A percentile compares a stretch with the other conserved stretches of the same genome.
These are phyloP conservation scores for Penicillium rolfsii DNA, from an alignment of 2,329 filamentous ascomycete genomes.

Conservation along the genomic window DNA sequence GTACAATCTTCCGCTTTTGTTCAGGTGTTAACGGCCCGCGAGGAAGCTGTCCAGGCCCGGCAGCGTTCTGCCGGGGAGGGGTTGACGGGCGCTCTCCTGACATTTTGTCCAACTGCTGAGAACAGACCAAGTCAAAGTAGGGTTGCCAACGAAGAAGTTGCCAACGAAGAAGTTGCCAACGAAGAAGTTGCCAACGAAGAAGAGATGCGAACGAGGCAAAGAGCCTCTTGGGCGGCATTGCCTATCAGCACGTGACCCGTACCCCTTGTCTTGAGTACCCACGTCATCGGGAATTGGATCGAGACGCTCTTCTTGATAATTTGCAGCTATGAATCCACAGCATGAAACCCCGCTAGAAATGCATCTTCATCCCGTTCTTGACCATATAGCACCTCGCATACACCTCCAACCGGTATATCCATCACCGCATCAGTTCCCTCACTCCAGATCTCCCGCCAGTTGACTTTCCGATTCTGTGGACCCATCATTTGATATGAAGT, in stretches of 20 bases:
- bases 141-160: not conserved
- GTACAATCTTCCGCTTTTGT: conserved; percentile 61
- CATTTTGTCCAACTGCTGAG: conserved; percentile 15
- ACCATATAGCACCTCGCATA: conserved; percentile 92
- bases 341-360: not conserved
- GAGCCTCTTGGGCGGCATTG: not conserved
- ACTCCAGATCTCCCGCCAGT: conserved; percentile 86
- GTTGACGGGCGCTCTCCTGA: conserved; percentile 21
- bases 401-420: conserved; percentile 92
- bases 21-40: conserved; percentile 61
- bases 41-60: conserved; percentile 46
- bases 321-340: conserved; percentile 15
- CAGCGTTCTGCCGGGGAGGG: conserved; percentile 43
- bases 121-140: not conserved
- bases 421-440: conserved; percentile 94
- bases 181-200: conserved; percentile 2
- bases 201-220: conserved; percentile 4
- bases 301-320: not conserved
- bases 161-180: not conserved
- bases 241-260: conserved; percentile 19
- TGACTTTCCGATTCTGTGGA: conserved; percentile 50
- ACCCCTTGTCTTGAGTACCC: not conserved
- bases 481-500: conserved; percentile 49
- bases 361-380: conserved; percentile 51
- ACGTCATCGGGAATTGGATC: conserved; percentile 13